Evolutionary conservation across 352 stramenopile genomes (phyloP).

Genomic region (Globisporangium recalcitrans): DNA sequence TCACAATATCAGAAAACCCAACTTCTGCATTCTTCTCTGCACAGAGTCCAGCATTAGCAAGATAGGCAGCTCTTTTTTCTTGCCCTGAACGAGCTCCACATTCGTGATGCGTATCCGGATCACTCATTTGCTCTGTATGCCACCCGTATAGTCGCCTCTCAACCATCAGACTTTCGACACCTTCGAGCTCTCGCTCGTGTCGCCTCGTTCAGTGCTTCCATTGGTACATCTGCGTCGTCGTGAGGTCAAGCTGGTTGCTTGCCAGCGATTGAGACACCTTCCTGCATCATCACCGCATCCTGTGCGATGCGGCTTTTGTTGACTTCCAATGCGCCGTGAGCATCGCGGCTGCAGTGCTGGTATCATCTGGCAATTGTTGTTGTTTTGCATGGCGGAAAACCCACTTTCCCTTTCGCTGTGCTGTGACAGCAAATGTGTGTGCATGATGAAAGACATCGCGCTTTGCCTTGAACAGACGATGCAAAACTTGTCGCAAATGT

Average conservation of each 20-base stretch:
- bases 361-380: background rate
- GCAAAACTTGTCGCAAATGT: background rate
- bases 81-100: background rate
- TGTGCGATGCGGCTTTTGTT: background rate
- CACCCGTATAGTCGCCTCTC: background rate
- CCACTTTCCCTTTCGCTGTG: background rate
- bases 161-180: too few relatives aligned
- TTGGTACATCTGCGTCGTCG: too few relatives aligned
- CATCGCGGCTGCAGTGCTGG: background rate
- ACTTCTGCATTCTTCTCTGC: too few relatives aligned
- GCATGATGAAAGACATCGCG: background rate
- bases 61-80: too few relatives aligned
- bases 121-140: background rate
- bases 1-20: too few relatives aligned
- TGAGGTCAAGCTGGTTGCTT: too few relatives aligned
- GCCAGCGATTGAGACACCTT: conserved; percentile 7
- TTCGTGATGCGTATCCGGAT: background rate
- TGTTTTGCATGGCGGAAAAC: too few relatives aligned
- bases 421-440: background rate
- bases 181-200: too few relatives aligned
- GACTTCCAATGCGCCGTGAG: conserved; percentile 6
- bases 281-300: background rate
- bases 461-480: background rate
- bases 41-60: too few relatives aligned
- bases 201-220: too few relatives aligned